phyloP scores from a whole-genome alignment of 371 early-diverging fungal species.

The Choanephora cucurbitarum region DNA sequence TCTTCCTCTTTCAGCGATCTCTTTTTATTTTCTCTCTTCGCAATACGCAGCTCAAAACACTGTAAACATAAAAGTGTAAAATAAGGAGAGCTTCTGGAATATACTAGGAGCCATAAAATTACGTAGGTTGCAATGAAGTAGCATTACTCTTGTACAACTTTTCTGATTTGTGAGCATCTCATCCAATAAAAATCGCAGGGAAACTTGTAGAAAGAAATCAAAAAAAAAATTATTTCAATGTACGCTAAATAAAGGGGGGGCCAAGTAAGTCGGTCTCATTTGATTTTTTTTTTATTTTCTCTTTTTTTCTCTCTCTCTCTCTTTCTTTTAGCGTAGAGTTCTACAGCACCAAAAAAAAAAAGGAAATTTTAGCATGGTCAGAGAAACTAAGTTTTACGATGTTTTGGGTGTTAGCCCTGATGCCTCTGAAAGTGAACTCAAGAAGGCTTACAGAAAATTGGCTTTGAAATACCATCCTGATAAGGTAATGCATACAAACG shows the following conservation, averaged over 20 bases:
- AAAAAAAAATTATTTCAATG: conserved; percentile 13
- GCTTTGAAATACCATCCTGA: conserved; percentile 96
- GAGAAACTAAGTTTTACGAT: conserved; percentile 92
- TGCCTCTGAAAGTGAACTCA: conserved; percentile 84
- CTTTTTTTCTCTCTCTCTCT: conserved; percentile 9
- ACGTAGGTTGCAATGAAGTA: neutral
- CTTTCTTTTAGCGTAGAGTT: neutral
- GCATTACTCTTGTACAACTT: neutral
- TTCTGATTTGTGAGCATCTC: neutral
- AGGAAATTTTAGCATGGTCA: conserved; percentile 56
- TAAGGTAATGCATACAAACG: conserved; percentile 55
- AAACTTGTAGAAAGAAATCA: conserved; percentile 22
- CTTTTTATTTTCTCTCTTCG: too few relatives aligned
- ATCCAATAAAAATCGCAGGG: conserved; percentile 14
- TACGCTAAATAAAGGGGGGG: conserved; percentile 5
- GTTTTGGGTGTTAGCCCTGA: conserved; percentile 82
- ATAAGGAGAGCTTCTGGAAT: too few relatives aligned
- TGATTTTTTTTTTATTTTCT: conserved; percentile 1
- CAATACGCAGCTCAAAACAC: too few relatives aligned
- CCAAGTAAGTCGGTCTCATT: neutral
- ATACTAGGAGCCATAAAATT: too few relatives aligned
- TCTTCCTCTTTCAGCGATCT: too few relatives aligned
- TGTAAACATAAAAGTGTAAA: too few relatives aligned
- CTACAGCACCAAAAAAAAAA: neutral
- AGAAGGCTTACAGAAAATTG: conserved; percentile 90